phyloP scores from a whole-genome alignment of 2,329 filamentous ascomycete species.

The Bipolaris zeicola region DNA sequence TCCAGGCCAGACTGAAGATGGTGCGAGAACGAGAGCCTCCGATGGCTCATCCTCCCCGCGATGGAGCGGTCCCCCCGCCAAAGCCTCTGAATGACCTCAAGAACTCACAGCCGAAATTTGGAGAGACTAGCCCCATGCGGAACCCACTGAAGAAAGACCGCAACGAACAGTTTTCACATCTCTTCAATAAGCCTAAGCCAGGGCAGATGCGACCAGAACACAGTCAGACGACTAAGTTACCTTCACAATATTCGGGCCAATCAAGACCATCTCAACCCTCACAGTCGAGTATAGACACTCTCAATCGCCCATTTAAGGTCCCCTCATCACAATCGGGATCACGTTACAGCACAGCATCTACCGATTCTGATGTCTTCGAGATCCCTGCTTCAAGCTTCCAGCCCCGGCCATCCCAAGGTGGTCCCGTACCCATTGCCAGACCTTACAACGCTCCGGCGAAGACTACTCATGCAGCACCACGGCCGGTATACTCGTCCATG shows the following conservation, averaged over 20 bases:
- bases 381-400: conserved; percentile 45
- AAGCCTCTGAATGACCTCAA: conserved; percentile 43
- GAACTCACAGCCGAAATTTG: conserved; percentile 56
- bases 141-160: conserved; percentile 51
- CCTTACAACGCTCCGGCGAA: conserved; percentile 54
- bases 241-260: conserved; percentile 24
- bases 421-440: conserved; percentile 53
- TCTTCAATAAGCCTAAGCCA: conserved; percentile 60
- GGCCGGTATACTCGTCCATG: conserved; percentile 60
- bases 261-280: conserved; percentile 10
- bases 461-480: conserved; percentile 57
- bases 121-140: conserved; percentile 63
- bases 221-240: conserved; percentile 47
- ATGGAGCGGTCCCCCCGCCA: conserved; percentile 20
- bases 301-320: conserved; percentile 24
- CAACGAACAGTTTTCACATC: conserved; percentile 42
- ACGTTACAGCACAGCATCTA: conserved; percentile 34
- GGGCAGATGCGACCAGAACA: conserved; percentile 58
- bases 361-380: conserved; percentile 42
- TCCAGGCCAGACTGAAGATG: conserved; percentile 47
- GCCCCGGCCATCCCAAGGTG: conserved; percentile 30
- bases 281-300: conserved; percentile 3
- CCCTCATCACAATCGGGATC: conserved; percentile 23
- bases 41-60: conserved; percentile 41
- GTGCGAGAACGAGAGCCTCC: conserved; percentile 58